Evolutionary conservation across 2,329 filamentous ascomycete species (phyloP).

Genomic region (Pezicula radicicola): DNA sequence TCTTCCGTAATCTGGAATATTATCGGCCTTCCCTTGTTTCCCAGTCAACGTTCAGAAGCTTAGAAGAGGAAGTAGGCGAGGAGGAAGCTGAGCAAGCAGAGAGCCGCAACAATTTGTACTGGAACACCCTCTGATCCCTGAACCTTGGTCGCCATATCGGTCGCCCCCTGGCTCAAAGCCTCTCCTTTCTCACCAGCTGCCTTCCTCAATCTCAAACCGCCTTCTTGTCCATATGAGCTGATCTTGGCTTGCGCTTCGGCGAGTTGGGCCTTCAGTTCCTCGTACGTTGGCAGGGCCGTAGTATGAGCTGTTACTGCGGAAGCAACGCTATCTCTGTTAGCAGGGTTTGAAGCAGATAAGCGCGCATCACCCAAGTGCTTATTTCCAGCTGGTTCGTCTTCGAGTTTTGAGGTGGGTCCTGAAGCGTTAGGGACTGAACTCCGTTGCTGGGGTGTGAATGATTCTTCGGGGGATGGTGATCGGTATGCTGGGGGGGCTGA

Average conservation of each 20-base stretch:
- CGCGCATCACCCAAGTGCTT: conserved; percentile 37
- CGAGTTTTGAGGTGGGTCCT: conserved; percentile 27
- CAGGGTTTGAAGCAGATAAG: conserved; percentile 19
- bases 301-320: conserved; percentile 47
- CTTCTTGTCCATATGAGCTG: conserved; percentile 64
- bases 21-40: neutral
- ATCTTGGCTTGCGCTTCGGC: conserved; percentile 74
- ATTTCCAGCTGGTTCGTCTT: conserved; percentile 28
- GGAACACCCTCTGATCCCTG: conserved; percentile 65
- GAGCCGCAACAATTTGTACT: conserved; percentile 75
- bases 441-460: conserved; percentile 26
- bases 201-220: conserved; percentile 79
- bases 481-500: conserved; percentile 45
- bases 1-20: neutral
- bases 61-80: conserved; percentile 97
- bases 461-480: conserved; percentile 47
- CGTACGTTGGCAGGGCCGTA: conserved; percentile 31
- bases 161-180: conserved; percentile 43
- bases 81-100: conserved; percentile 89
- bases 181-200: conserved; percentile 47
- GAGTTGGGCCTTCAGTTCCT: conserved; percentile 71
- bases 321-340: conserved; percentile 6
- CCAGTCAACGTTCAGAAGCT: conserved; percentile 14
- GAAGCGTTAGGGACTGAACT: conserved; percentile 16
- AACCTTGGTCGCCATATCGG: conserved; percentile 50